These are phyloP conservation scores for Sanghuangporus weigelae DNA, from an alignment of 1,284 basidiomycete genomes.

Conservation along the genomic window DNA sequence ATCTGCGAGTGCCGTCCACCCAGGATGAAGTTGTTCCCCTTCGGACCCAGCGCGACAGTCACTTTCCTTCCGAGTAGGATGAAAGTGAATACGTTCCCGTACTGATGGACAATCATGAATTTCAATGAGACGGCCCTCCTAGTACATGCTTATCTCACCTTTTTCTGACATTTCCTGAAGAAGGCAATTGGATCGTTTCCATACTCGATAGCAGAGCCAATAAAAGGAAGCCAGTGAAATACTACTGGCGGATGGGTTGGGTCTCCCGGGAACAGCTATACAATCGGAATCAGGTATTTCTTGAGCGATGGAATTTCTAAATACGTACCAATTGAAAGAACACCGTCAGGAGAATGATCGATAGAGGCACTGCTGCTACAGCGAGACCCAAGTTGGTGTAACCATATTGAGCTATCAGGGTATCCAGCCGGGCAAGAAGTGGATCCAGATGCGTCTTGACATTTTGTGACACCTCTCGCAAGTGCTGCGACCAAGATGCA, in stretches of 20 bases:
- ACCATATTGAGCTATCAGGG: not conserved
- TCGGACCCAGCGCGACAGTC: constrained; percentile 88
- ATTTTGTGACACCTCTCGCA: not conserved
- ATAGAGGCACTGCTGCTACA: constrained; percentile 20
- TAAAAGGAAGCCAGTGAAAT: constrained; percentile 72
- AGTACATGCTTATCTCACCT: constrained; percentile 46
- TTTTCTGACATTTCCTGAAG: constrained; percentile 70
- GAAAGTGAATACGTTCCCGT: constrained; percentile 88
- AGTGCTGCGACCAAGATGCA: not conserved
- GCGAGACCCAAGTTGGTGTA: not conserved
- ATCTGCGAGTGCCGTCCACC: constrained; percentile 91
- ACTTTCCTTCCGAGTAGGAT: constrained; percentile 84
- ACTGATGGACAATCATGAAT: constrained; percentile 27
- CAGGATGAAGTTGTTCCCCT: constrained; percentile 91
- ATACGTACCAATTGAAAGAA: constrained; percentile 37
- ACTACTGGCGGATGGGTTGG: constrained; percentile 68
- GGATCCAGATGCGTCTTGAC: not conserved
- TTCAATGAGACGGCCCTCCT: not conserved
- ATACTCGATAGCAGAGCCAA: constrained; percentile 71
- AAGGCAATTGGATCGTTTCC: constrained; percentile 80
- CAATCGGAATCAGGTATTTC: not conserved
- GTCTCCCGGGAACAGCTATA: constrained; percentile 49
- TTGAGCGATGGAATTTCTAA: too few species aligned
- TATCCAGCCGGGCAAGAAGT: constrained; percentile 1
- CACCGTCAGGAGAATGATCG: constrained; percentile 39